Base-by-base conservation (phyloP, 169 alveolate species). In the Plasmodium fragile region DNA sequence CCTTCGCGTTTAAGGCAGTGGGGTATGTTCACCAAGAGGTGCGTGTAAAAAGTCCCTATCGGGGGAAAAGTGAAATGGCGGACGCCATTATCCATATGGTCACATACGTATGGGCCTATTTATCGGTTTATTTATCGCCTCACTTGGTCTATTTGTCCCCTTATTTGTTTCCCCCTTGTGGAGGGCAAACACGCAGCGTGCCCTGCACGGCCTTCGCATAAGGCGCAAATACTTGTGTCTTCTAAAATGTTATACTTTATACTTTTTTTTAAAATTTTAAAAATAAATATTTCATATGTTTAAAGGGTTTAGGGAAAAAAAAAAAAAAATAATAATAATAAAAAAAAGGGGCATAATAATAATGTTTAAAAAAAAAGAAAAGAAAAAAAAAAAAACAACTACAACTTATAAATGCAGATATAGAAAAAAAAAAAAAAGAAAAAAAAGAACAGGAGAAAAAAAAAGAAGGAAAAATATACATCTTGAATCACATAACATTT, bases 251-350 rank as follows among this genome's bases (percentile, higher is more conserved):
- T 65, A 71, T 32, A 69, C 34, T 81, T 55, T 81, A 70, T 59
- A 0, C 0, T n/a, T 65, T 65, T 36, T 32, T 36, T 82, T 82
- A 69, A 49, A 70, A 41, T 82, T 82, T 82, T 43, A 77, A 82
- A 82, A 82, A 82, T 65, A 82, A 18, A 82, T 69, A 36, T 82
- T 69, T 82, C 34, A 82, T 69, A 69, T 82, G 92, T 69, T 82
- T 39, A 82, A 82, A 8, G 59, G 28, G 39, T 65, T 82, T 25
- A 11, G 52, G 36, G 75, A 65, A 28, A 65, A 34, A 41, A 69
- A 82, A 82, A 81, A 81, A 3, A 36, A 55, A 49, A n/a, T 11
- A 45, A 81, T n/a, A n/a, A n/a, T n/a, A n/a, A 16, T 16, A 28
- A 41, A 65, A 81, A 81, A 81, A 82, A 69, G 16, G 7, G 82